These are phyloP conservation scores for Phytophthora melonis DNA, from an alignment of 352 stramenopile genomes.

Conservation along the genomic window DNA sequence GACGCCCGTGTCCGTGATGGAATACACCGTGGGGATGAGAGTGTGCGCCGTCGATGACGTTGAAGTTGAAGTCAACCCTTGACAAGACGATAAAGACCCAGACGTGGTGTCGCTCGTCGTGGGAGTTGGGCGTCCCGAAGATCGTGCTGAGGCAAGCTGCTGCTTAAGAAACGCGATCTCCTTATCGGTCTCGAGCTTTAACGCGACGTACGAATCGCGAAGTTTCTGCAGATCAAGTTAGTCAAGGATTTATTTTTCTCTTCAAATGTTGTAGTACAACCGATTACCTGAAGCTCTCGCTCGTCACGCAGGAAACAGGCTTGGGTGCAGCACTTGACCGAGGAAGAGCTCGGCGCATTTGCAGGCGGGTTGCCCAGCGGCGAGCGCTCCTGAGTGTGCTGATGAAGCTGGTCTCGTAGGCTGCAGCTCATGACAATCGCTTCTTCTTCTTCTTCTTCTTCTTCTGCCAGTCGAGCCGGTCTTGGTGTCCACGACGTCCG, in stretches of 20 bases:
- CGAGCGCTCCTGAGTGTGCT: slow-evolving; percentile 7
- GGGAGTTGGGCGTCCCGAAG: not conserved
- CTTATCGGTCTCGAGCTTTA: slow-evolving; percentile 64
- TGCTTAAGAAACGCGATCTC: slow-evolving; percentile 63
- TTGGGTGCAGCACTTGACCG: slow-evolving; percentile 30
- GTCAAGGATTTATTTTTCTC: not conserved
- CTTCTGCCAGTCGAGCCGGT: not conserved
- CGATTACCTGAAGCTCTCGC: slow-evolving; percentile 46
- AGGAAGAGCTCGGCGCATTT: not conserved
- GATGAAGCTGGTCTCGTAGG: slow-evolving; percentile 18
- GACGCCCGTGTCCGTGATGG: slow-evolving; percentile 57
- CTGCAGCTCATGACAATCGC: slow-evolving; percentile 20
- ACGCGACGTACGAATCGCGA: slow-evolving; percentile 59
- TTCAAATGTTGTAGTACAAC: not conserved
- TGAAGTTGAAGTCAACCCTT: not conserved
- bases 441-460: not conserved
- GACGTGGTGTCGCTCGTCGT: not conserved
- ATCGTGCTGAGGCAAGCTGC: slow-evolving; percentile 33
- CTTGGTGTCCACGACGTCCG: slow-evolving; percentile 1
- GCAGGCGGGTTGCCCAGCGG: not conserved
- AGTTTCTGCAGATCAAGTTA: slow-evolving; percentile 45
- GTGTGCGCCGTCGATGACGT: slow-evolving; percentile 23
- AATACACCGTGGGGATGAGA: slow-evolving; percentile 61
- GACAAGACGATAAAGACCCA: not conserved
- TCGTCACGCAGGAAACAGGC: slow-evolving; percentile 44